These are phyloP conservation scores for Cyberlindnera americana DNA, from an alignment of 805 yeast species.

Conservation along the genomic window DNA sequence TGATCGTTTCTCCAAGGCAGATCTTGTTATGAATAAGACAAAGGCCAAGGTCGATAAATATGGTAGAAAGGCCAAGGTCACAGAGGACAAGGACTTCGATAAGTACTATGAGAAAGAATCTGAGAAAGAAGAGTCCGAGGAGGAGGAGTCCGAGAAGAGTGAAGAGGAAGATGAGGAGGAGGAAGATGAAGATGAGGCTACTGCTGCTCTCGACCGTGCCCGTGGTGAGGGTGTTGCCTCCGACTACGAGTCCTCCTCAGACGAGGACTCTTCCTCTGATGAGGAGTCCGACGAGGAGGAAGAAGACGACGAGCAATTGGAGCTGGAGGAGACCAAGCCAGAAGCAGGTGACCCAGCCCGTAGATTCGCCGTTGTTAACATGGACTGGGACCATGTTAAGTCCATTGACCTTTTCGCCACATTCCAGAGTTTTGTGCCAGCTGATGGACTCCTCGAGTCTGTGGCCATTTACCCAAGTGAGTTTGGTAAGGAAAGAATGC, in stretches of 20 bases:
- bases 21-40: conserved; percentile 52
- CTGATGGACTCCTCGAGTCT: conserved; percentile 63
- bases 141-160: conserved; percentile 17
- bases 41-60: conserved; percentile 74
- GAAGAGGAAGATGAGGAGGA: conserved; percentile 19
- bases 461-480: conserved; percentile 83
- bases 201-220: conserved; percentile 47
- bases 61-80: conserved; percentile 64
- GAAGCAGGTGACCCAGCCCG: conserved; percentile 83
- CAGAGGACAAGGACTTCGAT: conserved; percentile 32
- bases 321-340: conserved; percentile 60
- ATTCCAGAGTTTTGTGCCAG: conserved; percentile 78
- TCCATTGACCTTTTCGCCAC: conserved; percentile 89
- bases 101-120: conserved; percentile 33
- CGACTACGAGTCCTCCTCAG: conserved; percentile 37
- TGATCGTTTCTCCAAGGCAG: conserved; percentile 70
- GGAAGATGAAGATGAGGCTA: conserved; percentile 23
- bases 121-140: conserved; percentile 45
- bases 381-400: conserved; percentile 96
- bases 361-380: conserved; percentile 85
- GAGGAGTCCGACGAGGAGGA: conserved; percentile 39
- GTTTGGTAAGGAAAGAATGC: conserved; percentile 89
- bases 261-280: conserved; percentile 36
- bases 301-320: conserved; percentile 45
- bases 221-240: conserved; percentile 59